These are phyloP conservation scores for Lenwebbia sp. DNA, from an alignment of 345 rosid genomes.

Conservation along the genomic window DNA sequence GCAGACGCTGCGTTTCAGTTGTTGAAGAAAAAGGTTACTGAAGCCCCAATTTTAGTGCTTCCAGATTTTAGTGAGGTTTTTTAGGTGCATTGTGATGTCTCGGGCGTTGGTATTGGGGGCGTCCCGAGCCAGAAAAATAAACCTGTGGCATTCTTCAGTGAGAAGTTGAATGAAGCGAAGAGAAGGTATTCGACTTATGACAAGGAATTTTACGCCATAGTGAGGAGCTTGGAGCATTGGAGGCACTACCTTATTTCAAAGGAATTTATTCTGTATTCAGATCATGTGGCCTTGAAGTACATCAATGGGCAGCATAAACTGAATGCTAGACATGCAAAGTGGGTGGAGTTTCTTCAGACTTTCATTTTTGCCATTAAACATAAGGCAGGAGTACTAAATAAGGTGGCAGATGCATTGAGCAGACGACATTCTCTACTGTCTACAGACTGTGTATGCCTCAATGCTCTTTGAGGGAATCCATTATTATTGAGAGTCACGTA, in stretches of 20 bases:
- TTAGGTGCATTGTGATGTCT: no score
- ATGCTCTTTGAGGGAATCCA: not conserved
- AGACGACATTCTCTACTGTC: not conserved
- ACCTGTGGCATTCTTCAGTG: no score
- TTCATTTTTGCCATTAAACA: not conserved
- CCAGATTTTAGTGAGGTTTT: no score
- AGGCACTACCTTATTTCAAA: not conserved
- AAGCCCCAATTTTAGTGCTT: no score
- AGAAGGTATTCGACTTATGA: no score
- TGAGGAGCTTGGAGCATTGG: not conserved
- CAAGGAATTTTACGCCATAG: no score
- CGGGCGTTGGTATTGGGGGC: no score
- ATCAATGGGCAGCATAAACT: not conserved
- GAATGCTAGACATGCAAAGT: not conserved
- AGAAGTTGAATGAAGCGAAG: no score
- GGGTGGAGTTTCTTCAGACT: not conserved
- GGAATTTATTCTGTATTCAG: not conserved
- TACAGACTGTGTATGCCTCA: not conserved
- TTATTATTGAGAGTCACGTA: not conserved
- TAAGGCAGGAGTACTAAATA: not conserved
- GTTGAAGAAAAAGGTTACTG: no score
- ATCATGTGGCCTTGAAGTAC: not conserved
- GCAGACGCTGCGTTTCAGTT: no score
- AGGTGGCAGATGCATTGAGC: not conserved
- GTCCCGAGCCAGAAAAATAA: no score